These are phyloP conservation scores for Logfia minima DNA, from an alignment of 129 eudicot genomes.

Conservation along the genomic window DNA sequence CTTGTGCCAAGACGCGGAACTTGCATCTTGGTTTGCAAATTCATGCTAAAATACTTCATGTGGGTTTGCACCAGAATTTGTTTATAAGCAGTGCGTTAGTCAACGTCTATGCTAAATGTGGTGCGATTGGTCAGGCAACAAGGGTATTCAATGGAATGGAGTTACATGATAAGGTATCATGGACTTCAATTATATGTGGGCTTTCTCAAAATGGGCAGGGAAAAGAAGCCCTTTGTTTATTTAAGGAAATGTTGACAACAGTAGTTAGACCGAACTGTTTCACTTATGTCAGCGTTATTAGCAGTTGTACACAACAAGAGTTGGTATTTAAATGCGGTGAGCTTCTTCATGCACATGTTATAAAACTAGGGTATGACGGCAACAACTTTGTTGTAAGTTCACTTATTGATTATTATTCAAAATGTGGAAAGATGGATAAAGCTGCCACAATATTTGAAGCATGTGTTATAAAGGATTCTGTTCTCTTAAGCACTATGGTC, in stretches of 20 bases:
- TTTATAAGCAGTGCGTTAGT: constrained; percentile 42
- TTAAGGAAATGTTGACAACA: constrained; percentile 38
- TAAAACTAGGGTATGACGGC: constrained; percentile 32
- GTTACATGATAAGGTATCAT: constrained; percentile 43
- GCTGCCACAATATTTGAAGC: constrained; percentile 32
- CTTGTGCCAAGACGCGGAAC: constrained; percentile 39
- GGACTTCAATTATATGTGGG: constrained; percentile 55
- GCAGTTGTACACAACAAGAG: constrained; percentile 39
- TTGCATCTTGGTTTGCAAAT: constrained; percentile 36
- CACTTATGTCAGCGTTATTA: constrained; percentile 50
- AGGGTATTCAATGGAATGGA: constrained; percentile 41
- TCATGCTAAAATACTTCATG: constrained; percentile 34
- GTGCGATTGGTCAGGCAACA: constrained; percentile 32
- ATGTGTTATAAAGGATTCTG: constrained; percentile 17
- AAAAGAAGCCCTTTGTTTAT: constrained; percentile 38
- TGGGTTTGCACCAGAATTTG: constrained; percentile 38
- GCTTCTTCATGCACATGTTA: constrained; percentile 46
- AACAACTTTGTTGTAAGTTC: constrained; percentile 39
- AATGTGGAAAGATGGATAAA: constrained; percentile 42
- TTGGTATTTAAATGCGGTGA: constrained; percentile 32
- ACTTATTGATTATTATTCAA: constrained; percentile 50
- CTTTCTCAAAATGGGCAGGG: constrained; percentile 44
- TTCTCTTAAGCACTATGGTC: constrained; percentile 36
- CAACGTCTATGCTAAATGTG: constrained; percentile 48
- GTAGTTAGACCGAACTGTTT: constrained; percentile 40